phyloP scores from a whole-genome alignment of 2,329 filamentous ascomycete species.

The Harringtonia lauricola region DNA sequence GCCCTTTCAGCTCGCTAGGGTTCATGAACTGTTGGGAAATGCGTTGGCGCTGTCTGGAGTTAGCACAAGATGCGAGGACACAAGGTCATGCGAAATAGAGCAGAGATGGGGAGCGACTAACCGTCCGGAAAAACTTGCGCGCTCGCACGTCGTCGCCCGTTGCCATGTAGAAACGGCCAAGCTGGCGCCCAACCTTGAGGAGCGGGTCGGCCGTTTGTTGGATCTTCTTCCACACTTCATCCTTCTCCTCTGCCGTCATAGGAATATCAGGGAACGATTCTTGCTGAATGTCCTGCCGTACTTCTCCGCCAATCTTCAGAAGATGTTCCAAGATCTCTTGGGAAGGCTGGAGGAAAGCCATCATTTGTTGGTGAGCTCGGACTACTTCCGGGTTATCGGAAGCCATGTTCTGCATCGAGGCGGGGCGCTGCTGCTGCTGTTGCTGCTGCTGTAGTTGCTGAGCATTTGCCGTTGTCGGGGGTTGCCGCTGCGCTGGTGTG shows the following conservation, averaged over 20 bases:
- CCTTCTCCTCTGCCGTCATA: slow-evolving; percentile 33
- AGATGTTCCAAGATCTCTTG: slow-evolving; percentile 28
- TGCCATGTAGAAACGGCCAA: slow-evolving; percentile 22
- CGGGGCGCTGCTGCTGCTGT: slow-evolving; percentile 13
- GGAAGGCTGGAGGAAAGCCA: slow-evolving; percentile 13
- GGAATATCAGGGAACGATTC: slow-evolving; percentile 33
- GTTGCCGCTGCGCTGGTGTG: background rate
- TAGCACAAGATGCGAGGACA: too few relatives aligned
- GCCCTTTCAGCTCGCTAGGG: slow-evolving; percentile 30
- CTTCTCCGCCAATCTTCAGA: slow-evolving; percentile 19
- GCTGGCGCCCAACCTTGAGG: slow-evolving; percentile 29
- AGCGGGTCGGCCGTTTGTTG: slow-evolving; percentile 29
- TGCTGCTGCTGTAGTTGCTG: slow-evolving; percentile 13
- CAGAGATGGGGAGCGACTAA: slow-evolving; percentile 22
- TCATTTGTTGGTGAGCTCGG: slow-evolving; percentile 13
- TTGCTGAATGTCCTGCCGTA: slow-evolving; percentile 22
- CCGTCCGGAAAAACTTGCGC: slow-evolving; percentile 40
- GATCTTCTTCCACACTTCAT: slow-evolving; percentile 33
- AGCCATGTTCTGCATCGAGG: too few relatives aligned
- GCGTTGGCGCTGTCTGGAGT: slow-evolving; percentile 33
- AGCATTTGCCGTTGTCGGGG: background rate
- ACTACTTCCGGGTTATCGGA: slow-evolving; percentile 28
- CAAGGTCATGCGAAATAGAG: background rate
- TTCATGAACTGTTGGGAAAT: slow-evolving; percentile 43
- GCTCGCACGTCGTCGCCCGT: slow-evolving; percentile 38